Evolutionary conservation across 140 eudicot species (phyloP).

Genomic region (Oenanthe javanica): DNA sequence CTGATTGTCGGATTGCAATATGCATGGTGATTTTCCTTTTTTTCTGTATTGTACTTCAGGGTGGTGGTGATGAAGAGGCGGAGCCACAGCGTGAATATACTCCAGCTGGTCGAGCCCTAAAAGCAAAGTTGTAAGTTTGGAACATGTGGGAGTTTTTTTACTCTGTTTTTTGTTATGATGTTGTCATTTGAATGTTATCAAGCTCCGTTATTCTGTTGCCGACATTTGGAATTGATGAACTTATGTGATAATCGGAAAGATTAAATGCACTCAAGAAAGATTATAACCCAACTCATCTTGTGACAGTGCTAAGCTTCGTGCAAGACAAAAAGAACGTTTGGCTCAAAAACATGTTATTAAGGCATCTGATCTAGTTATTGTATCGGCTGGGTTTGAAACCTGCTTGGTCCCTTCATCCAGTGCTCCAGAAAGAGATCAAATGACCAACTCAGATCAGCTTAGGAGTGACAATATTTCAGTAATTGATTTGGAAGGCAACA

Average conservation of each 20-base stretch:
- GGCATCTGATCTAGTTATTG: slow-evolving; percentile 27
- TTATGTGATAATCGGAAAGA: not conserved
- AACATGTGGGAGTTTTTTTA: slow-evolving; percentile 1
- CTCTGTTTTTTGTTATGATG: not conserved
- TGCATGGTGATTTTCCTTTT: not conserved
- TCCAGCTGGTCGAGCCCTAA: slow-evolving; percentile 71
- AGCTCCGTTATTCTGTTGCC: not conserved
- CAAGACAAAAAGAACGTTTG: slow-evolving; percentile 73
- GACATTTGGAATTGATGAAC: not conserved
- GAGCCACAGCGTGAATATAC: slow-evolving; percentile 69
- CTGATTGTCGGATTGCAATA: not conserved
- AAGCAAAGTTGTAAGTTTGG: slow-evolving; percentile 66
- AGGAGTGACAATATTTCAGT: slow-evolving; percentile 24
- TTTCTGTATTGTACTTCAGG: slow-evolving; percentile 28
- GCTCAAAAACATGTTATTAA: slow-evolving; percentile 37
- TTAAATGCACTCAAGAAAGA: not conserved
- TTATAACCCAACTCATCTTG: not conserved
- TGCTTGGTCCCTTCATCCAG: slow-evolving; percentile 14
- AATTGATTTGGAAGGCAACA: slow-evolving; percentile 6
- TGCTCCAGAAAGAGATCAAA: slow-evolving; percentile 15
- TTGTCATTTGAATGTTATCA: not conserved
- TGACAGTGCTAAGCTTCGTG: slow-evolving; percentile 74
- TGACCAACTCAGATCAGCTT: slow-evolving; percentile 29
- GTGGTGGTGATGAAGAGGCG: slow-evolving; percentile 53
- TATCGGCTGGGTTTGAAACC: slow-evolving; percentile 19